Evolutionary conservation across 148 eudicot species (phyloP), one percentile per base, ranked within the genome.

Genomic region (Spergularia marina): DNA sequence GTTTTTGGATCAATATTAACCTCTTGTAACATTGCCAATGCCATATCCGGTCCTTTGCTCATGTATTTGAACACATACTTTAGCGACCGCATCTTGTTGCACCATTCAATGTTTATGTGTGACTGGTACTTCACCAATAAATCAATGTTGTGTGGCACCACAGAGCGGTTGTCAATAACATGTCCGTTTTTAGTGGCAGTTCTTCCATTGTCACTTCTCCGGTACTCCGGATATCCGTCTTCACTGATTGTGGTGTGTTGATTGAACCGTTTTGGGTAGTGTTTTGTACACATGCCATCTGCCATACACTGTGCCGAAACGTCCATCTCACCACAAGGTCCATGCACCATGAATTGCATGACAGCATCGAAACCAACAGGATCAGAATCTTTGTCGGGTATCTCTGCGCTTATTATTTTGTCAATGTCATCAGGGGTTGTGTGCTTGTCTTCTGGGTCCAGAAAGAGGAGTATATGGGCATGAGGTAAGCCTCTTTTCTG

Each of bases 261-360:
- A 2, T 14, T 9, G 25, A 54, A 55, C 4, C 23, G 39, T 25
- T 34, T 49, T 4, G 60, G 76, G 9, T 74, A 62, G 12, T 74
- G 15, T 51, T 74, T 74, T 1, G 76, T 21, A 20, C 77, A 67
- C 5, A n/a, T 40, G 0, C 39, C 59, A 2, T 57, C 8, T 0
- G 14, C 4, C 75, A 70, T 70, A 14, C 76, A 74, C 7, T 68
- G 49, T 0, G 44, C 62, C 0, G 11, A 9, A 0, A 14, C 17
- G 4, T 51, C 51, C 25, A 21, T 4, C 5, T 10, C 51, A 15
- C 69, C 76, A 17, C 61, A 34, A 0, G 59, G 60, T 25, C 70
- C 70, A 63, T 74, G 60, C 0, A 74, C 20, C 60, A 74, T 74
- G n/a, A 10, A 74, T 4, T 63, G 55, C 14, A 63, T 41, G 2